phyloP scores from a whole-genome alignment of 2,329 filamentous ascomycete genomes.

The Diplodia seriata region DNA sequence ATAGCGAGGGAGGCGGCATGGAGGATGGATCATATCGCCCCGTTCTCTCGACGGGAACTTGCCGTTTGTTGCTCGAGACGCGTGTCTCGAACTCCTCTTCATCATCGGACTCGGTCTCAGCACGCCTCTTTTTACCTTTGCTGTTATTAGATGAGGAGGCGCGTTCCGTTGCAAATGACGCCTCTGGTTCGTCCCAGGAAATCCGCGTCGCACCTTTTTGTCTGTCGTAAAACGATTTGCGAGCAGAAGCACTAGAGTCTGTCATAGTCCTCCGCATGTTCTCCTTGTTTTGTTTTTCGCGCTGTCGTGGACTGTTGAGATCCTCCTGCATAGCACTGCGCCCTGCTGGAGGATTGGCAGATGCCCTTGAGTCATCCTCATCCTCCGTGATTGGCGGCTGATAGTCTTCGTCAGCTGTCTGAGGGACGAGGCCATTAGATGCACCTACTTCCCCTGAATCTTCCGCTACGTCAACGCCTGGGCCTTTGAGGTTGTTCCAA shows the following conservation, averaged over 20 bases:
- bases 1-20: not conserved
- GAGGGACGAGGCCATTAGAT: not conserved
- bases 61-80: constrained; percentile 43
- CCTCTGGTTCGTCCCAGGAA: constrained; percentile 43
- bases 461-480: not conserved
- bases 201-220: constrained; percentile 50
- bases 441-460: not conserved
- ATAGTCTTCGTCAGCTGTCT: not conserved
- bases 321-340: constrained; percentile 33
- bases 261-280: not conserved
- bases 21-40: constrained; percentile 1
- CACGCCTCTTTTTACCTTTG: constrained; percentile 40
- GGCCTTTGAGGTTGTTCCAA: constrained; percentile 35
- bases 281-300: constrained; percentile 34
- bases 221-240: constrained; percentile 48
- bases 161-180: constrained; percentile 35
- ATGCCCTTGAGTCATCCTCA: constrained; percentile 33
- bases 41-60: constrained; percentile 39
- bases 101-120: constrained; percentile 43
- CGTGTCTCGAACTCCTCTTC: constrained; percentile 53
- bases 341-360: constrained; percentile 21
- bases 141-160: constrained; percentile 36
- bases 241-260: not conserved
- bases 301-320: constrained; percentile 33
- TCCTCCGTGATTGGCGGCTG: constrained; percentile 38